Percentiles rank a stretch among this genome's conserved stretches.
These are phyloP conservation scores for Wallacemonas sp. DNA, from an alignment of 208 protist genomes.

Conservation along the genomic window DNA sequence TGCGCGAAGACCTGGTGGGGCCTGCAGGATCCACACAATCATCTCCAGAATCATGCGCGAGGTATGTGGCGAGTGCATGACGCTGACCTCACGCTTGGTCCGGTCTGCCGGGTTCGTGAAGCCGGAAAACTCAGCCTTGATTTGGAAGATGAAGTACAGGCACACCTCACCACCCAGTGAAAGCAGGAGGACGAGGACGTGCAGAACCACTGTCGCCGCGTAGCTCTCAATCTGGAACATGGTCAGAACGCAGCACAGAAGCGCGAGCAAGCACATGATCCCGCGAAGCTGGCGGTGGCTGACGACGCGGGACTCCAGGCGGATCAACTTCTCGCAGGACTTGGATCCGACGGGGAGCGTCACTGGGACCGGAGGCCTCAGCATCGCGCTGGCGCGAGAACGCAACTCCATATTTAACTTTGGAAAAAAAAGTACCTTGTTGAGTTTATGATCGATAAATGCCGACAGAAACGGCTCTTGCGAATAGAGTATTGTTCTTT, in stretches of 20 bases:
- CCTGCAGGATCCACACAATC: slow-evolving; percentile 70
- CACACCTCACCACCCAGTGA: slow-evolving; percentile 52
- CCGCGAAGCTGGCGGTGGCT: slow-evolving; percentile 55
- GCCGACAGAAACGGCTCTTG: no score
- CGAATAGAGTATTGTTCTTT: no score
- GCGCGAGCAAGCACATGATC: slow-evolving; percentile 52
- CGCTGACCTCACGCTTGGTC: slow-evolving; percentile 22
- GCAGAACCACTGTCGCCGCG: slow-evolving; percentile 35
- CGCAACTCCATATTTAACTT: slow-evolving; percentile 57
- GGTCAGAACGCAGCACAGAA: slow-evolving; percentile 49
- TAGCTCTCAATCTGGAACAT: slow-evolving; percentile 45
- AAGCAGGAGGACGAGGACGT: slow-evolving; percentile 48
- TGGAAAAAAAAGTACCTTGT: no score
- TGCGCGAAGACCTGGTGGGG: slow-evolving; percentile 38
- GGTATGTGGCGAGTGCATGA: slow-evolving; percentile 57
- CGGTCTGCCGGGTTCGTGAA: slow-evolving; percentile 39
- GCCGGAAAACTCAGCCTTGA: slow-evolving; percentile 57
- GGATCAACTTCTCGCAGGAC: slow-evolving; percentile 27
- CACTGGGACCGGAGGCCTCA: slow-evolving; percentile 38
- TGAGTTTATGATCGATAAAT: no score
- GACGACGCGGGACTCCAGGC: slow-evolving; percentile 38
- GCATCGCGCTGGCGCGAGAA: slow-evolving; percentile 24
- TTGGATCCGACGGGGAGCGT: slow-evolving; percentile 28
- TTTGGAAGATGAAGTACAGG: slow-evolving; percentile 51
- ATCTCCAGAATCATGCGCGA: slow-evolving; percentile 51